These are phyloP conservation scores for Aspergillus versicolor DNA, from an alignment of 2,329 filamentous ascomycete genomes.

Conservation along the genomic window DNA sequence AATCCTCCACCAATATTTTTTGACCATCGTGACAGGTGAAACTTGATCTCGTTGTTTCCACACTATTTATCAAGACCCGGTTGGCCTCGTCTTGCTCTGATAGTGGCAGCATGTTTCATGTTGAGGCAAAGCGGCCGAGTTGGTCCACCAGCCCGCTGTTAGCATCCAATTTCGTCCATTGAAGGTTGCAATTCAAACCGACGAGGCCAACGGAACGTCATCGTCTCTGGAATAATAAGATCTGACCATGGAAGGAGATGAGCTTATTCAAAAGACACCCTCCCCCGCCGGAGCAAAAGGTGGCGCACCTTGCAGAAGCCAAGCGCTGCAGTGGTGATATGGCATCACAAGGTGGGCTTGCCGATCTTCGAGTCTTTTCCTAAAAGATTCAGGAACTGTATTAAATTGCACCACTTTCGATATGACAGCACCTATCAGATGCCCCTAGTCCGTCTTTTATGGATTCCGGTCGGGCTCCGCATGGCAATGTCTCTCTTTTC, in stretches of 20 bases:
- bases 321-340: neutral
- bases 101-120: constrained; percentile 5
- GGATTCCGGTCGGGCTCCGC: constrained; percentile 1
- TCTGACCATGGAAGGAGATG: neutral
- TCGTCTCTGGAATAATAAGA: neutral
- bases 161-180: neutral
- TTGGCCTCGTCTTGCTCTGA: neutral
- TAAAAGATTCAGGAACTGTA: constrained; percentile 5
- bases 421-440: neutral
- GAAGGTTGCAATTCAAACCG: neutral
- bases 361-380: constrained; percentile 9
- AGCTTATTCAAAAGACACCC: neutral
- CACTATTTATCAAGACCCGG: neutral
- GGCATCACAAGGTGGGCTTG: neutral
- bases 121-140: neutral
- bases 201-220: neutral
- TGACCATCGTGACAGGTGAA: neutral
- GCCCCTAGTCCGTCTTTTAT: neutral
- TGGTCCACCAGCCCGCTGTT: neutral
- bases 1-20: neutral
- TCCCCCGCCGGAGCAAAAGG: constrained; percentile 1
- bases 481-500: neutral
- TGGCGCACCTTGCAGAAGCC: neutral
- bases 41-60: too few species aligned
- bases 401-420: neutral